A percentile compares a stretch with the other conserved stretches of the same genome.
Conservation (phyloP, 2,329 filamentous ascomycete genomes). For the Pseudopyrenochaeta lycopersici region DNA sequence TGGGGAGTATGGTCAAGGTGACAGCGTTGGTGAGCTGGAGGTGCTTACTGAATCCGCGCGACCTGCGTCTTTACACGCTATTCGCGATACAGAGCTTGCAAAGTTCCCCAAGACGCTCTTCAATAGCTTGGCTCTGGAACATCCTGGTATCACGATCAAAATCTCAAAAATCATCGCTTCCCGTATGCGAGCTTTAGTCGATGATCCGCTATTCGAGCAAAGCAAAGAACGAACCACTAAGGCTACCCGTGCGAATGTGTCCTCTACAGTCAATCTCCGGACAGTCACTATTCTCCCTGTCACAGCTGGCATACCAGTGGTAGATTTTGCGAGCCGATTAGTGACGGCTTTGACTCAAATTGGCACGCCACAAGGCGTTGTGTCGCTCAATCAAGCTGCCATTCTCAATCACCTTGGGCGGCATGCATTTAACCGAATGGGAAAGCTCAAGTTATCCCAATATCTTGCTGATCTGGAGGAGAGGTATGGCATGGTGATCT, state of each 20-base stretch:
- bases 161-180: slow-evolving; percentile 98
- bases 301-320: slow-evolving; percentile 88
- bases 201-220: slow-evolving; percentile 76
- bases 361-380: slow-evolving; percentile 87
- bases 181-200: slow-evolving; percentile 87
- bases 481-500: slow-evolving; percentile 94
- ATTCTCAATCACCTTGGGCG: slow-evolving; percentile 95
- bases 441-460: slow-evolving; percentile 92
- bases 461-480: slow-evolving; percentile 97
- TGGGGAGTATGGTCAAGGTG: slow-evolving; percentile 94
- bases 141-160: slow-evolving; percentile 98
- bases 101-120: slow-evolving; percentile 96
- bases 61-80: slow-evolving; percentile 92
- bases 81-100: slow-evolving; percentile 93
- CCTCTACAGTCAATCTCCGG: slow-evolving; percentile 88
- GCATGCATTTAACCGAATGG: slow-evolving; percentile 97
- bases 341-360: slow-evolving; percentile 90
- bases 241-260: slow-evolving; percentile 69
- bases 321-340: slow-evolving; percentile 91
- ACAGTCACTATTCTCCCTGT: slow-evolving; percentile 94
- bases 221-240: slow-evolving; percentile 69
- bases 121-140: slow-evolving; percentile 96
- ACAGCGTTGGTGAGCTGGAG: slow-evolving; percentile 96
- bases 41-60: slow-evolving; percentile 93
- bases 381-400: slow-evolving; percentile 89